Base-by-base conservation (phyloP, 2,329 filamentous ascomycete genomes). In the Fusarium concolor region DNA sequence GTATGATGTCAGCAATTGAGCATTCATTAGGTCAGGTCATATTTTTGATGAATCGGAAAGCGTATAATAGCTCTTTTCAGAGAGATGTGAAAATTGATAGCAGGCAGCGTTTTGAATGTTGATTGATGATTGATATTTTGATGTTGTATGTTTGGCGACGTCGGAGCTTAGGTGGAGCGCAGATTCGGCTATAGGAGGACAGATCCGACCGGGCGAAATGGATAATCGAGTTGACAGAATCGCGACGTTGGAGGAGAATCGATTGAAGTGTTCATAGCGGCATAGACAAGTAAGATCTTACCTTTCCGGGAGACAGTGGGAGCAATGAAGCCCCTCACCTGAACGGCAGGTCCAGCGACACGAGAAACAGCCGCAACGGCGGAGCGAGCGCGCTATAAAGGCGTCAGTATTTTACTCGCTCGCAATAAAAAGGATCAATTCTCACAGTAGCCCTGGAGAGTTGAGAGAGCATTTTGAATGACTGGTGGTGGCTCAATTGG, bases 251-350 rank as follows among this genome's bases (percentile, higher is more conserved):
- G 39, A 37, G 33, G 17, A 35, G 28, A 18, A 38, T 41, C 31
- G 18, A 24, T 42, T 26, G 20, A 38, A 24, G 24, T 49, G 35
- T 38, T 54, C 44, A 51, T 26, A 24, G 33, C n/a, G 39, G 45
- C 22, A 52, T 49, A 37, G 50, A 59, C 46, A 41, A 47, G 31
- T 11, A 29, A 31, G 10, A 62, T 81, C 87, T 80, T 85, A 89
- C 87, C 86, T 85, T 86, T 84, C 78, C 87, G 84, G 69, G 86
- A 86, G 73, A 87, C 83, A 53, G 87, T 88, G 67, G 87, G 86
- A 75, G 84, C 85, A 75, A 88, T 86, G 78, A 88, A 88, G 76
- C 81, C 81, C 77, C 87, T 84, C 76, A 80, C 79, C 78, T 84
- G 83, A 77, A 80, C 79, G 73, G 82, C 72, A 76, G 65, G 68